Evolutionary conservation across 2,329 filamentous ascomycete genomes (phyloP).

Genomic region (Tolypocladium amazonense): DNA sequence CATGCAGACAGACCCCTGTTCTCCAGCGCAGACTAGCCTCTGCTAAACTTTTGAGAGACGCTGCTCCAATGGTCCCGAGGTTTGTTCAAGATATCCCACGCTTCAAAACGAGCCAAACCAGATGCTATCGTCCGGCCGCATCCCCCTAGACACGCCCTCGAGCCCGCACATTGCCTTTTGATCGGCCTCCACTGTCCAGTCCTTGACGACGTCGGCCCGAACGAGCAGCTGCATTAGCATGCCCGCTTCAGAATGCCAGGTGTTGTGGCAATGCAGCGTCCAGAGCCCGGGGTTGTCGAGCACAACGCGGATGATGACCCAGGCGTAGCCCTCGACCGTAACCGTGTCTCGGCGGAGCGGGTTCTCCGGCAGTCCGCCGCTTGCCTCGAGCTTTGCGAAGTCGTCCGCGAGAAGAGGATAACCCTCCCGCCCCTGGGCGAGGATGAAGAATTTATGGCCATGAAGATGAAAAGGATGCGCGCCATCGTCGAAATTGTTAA

Average conservation of each 20-base stretch:
- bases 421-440: conserved; percentile 18
- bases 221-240: conserved; percentile 47
- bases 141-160: conserved; percentile 18
- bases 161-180: conserved; percentile 16
- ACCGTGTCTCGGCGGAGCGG: conserved; percentile 31
- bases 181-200: conserved; percentile 13
- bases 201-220: conserved; percentile 14
- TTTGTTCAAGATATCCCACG: too few species aligned
- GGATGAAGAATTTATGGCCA: conserved; percentile 45
- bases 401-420: conserved; percentile 20
- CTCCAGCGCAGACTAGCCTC: neutral
- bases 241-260: conserved; percentile 48
- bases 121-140: conserved; percentile 22
- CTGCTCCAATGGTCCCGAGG: too few species aligned
- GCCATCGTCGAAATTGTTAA: conserved; percentile 47
- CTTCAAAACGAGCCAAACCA: conserved; percentile 23
- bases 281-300: conserved; percentile 48
- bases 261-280: conserved; percentile 48
- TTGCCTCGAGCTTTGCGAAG: conserved; percentile 11
- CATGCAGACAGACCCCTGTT: neutral
- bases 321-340: conserved; percentile 42
- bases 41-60: neutral
- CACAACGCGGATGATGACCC: conserved; percentile 41
- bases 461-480: conserved; percentile 43
- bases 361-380: conserved; percentile 15